These are phyloP conservation scores for Entonaema liquescens DNA, from an alignment of 495 filamentous ascomycete species.

Conservation along the genomic window DNA sequence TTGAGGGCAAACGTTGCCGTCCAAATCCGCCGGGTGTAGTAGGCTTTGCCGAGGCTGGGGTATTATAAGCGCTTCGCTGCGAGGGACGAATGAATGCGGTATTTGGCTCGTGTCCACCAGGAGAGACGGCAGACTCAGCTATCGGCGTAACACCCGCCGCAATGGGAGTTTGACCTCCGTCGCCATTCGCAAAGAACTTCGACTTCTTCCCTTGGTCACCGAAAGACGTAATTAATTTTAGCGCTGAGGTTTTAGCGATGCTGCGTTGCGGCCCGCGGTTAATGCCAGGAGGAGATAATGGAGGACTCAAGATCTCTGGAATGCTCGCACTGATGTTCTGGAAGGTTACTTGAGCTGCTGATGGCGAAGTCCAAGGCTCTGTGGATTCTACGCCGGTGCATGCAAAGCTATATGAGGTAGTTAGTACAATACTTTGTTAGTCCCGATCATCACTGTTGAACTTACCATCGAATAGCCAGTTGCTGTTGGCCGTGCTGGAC, in stretches of 20 bases:
- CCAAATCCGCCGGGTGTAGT: slow-evolving; percentile 75
- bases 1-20: slow-evolving; percentile 79
- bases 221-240: slow-evolving; percentile 94
- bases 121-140: slow-evolving; percentile 87
- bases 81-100: slow-evolving; percentile 72
- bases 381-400: slow-evolving; percentile 78
- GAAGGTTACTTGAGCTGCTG: slow-evolving; percentile 73
- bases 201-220: slow-evolving; percentile 66
- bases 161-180: slow-evolving; percentile 78
- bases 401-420: slow-evolving; percentile 64
- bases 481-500: slow-evolving; percentile 86
- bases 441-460: slow-evolving; percentile 14
- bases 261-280: slow-evolving; percentile 63
- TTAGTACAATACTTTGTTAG: not conserved
- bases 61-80: slow-evolving; percentile 63
- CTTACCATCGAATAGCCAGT: slow-evolving; percentile 85
- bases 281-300: slow-evolving; percentile 62
- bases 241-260: slow-evolving; percentile 78
- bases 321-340: slow-evolving; percentile 57
- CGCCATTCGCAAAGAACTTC: slow-evolving; percentile 73
- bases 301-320: slow-evolving; percentile 65
- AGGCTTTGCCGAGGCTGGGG: slow-evolving; percentile 77
- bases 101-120: slow-evolving; percentile 69
- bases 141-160: slow-evolving; percentile 87
- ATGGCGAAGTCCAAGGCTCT: slow-evolving; percentile 86